These are phyloP conservation scores for Ploettnerulaceae sp. DNA, from an alignment of 2,329 filamentous ascomycete species.

Conservation along the genomic window DNA sequence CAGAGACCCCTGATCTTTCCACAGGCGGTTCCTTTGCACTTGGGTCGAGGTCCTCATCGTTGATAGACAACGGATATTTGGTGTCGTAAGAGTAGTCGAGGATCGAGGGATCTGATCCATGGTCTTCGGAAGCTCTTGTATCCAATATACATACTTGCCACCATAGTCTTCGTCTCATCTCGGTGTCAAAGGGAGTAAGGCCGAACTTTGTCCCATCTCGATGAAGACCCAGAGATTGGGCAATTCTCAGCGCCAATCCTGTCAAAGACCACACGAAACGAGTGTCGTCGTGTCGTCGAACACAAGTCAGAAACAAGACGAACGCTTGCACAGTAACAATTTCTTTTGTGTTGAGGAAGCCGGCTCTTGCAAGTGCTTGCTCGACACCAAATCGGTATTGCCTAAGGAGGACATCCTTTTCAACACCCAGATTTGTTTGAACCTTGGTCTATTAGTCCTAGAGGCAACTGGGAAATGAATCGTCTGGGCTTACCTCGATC, in stretches of 20 bases:
- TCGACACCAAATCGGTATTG: constrained; percentile 50
- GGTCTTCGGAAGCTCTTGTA: constrained; percentile 55
- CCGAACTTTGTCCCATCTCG: constrained; percentile 51
- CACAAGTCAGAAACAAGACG: constrained; percentile 49
- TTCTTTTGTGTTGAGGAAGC: constrained; percentile 50
- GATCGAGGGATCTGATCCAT: constrained; percentile 58
- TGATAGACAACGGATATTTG: constrained; percentile 44
- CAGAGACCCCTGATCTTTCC: constrained; percentile 33
- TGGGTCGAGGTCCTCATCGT: constrained; percentile 43
- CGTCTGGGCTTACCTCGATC: constrained; percentile 27
- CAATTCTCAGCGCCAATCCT: constrained; percentile 53
- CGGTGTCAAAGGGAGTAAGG: constrained; percentile 54
- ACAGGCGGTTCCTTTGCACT: constrained; percentile 27
- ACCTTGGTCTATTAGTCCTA: constrained; percentile 25
- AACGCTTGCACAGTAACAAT: constrained; percentile 51
- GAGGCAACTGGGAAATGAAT: neutral
- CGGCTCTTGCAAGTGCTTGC: constrained; percentile 49
- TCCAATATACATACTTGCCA: constrained; percentile 58
- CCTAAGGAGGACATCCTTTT: constrained; percentile 40
- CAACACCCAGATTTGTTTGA: constrained; percentile 37
- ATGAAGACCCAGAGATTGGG: constrained; percentile 56
- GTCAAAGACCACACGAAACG: constrained; percentile 51
- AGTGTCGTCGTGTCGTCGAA: constrained; percentile 43
- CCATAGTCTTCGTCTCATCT: constrained; percentile 56
- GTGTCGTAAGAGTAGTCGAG: constrained; percentile 56